A percentile compares a stretch with the other conserved stretches of the same genome.
These are phyloP conservation scores for Vicia villosa DNA, from an alignment of 306 rosid genomes.

Conservation along the genomic window DNA sequence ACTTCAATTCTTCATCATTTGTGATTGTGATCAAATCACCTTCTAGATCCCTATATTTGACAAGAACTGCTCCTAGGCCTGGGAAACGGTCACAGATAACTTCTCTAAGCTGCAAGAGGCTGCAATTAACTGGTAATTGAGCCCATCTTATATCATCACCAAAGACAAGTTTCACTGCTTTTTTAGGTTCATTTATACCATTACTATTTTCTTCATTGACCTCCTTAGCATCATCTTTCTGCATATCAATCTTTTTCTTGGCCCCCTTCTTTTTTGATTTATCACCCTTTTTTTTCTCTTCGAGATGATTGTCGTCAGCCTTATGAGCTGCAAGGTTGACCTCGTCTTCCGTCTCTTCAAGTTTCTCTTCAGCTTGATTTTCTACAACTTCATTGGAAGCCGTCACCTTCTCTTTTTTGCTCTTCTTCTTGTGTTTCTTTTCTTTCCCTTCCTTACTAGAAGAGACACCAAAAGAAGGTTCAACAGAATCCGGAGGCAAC, in stretches of 20 bases:
- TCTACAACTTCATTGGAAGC: constrained; percentile 35
- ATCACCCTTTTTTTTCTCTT: constrained; percentile 37
- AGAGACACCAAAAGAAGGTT: constrained; percentile 43
- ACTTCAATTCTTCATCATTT: constrained; percentile 71
- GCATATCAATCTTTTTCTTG: constrained; percentile 51
- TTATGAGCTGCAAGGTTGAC: constrained; percentile 15
- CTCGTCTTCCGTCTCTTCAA: constrained; percentile 35
- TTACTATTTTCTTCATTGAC: constrained; percentile 65
- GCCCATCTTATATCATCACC: constrained; percentile 92
- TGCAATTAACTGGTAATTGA: constrained; percentile 70
- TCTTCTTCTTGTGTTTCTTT: constrained; percentile 66
- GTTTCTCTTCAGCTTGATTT: constrained; percentile 36
- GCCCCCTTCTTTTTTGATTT: constrained; percentile 46
- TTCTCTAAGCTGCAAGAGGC: constrained; percentile 73
- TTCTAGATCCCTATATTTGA: constrained; percentile 86
- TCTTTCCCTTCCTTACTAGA: constrained; percentile 48
- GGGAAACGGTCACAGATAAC: constrained; percentile 67
- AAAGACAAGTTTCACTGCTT: constrained; percentile 71
- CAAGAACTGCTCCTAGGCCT: constrained; percentile 63
- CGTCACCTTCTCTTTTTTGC: constrained; percentile 48
- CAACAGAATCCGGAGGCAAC: constrained; percentile 75
- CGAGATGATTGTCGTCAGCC: constrained; percentile 6
- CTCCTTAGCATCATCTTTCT: constrained; percentile 65
- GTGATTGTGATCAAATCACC: constrained; percentile 92
- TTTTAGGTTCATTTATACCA: constrained; percentile 50